phyloP scores from a whole-genome alignment of 768 basidiomycete species.

The Boletus pseudo-olivaceus region DNA sequence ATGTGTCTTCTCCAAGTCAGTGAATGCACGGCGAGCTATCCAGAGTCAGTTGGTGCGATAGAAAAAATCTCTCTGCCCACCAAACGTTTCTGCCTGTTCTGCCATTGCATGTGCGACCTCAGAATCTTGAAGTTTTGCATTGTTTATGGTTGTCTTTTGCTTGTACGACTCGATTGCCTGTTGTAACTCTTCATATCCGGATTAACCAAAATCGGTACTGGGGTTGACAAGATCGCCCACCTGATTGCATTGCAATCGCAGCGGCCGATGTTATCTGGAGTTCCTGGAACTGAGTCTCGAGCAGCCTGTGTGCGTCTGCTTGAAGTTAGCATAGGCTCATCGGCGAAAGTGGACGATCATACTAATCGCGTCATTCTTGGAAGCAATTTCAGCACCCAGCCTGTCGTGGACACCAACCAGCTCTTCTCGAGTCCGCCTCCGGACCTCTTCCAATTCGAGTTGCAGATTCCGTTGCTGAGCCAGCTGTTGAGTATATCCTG shows the following conservation, averaged over 20 bases:
- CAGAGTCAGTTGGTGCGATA: constrained; percentile 8
- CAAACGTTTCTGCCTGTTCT: constrained; percentile 58
- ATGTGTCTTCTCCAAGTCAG: constrained; percentile 59
- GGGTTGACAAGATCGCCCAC: constrained; percentile 30
- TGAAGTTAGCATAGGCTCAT: neutral
- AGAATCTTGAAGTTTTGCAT: constrained; percentile 59
- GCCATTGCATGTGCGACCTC: constrained; percentile 67
- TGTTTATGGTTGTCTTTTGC: constrained; percentile 55
- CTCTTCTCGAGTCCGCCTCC: constrained; percentile 64
- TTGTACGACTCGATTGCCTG: constrained; percentile 64
- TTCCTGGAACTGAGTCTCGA: constrained; percentile 60
- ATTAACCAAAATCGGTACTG: neutral
- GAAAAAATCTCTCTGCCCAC: constrained; percentile 35
- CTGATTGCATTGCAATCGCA: constrained; percentile 56
- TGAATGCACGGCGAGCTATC: constrained; percentile 57
- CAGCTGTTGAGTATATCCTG: constrained; percentile 37
- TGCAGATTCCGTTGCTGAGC: constrained; percentile 64
- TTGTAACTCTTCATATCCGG: constrained; percentile 47
- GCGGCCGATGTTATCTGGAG: constrained; percentile 57
- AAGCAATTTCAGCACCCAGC: constrained; percentile 46
- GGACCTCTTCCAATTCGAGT: constrained; percentile 61
- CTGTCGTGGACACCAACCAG: constrained; percentile 51
- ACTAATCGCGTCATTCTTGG: constrained; percentile 62
- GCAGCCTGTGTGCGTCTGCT: constrained; percentile 54
- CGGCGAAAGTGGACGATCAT: constrained; percentile 8